phyloP scores from a whole-genome alignment of 1,139 yeast species.

The Candida pseudoviswanathii region DNA sequence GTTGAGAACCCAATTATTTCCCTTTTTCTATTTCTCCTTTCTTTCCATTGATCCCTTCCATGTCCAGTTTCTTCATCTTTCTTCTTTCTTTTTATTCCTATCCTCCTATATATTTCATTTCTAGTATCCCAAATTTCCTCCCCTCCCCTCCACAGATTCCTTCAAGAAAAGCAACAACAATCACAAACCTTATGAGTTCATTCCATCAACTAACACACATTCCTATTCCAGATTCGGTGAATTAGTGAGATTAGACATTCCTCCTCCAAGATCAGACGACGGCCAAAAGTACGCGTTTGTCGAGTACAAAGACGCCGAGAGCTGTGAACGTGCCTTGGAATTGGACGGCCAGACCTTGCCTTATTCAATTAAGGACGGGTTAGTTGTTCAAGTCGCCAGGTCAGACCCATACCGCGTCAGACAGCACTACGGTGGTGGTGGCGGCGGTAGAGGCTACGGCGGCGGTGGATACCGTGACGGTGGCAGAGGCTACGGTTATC shows the following conservation, averaged over 20 bases:
- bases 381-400: constrained; percentile 61
- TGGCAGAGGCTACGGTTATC: constrained; percentile 14
- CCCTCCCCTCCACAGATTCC: constrained; percentile 1
- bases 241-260: constrained; percentile 66
- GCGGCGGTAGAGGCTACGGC: constrained; percentile 26
- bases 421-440: constrained; percentile 29
- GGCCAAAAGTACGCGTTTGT: constrained; percentile 76
- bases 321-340: constrained; percentile 63
- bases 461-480: constrained; percentile 19
- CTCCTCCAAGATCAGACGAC: constrained; percentile 67
- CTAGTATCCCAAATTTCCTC: neutral
- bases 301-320: constrained; percentile 60
- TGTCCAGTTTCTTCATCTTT: constrained; percentile 4
- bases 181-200: neutral
- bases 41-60: constrained; percentile 7
- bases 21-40: constrained; percentile 9
- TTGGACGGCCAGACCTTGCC: constrained; percentile 49
- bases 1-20: constrained; percentile 2
- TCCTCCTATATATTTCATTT: neutral
- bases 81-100: neutral
- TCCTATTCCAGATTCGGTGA: constrained; percentile 53
- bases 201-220: constrained; percentile 12
- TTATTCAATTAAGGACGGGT: constrained; percentile 39
- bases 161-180: constrained; percentile 15
- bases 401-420: constrained; percentile 52